Evolutionary conservation across 1,139 yeast genomes (phyloP), one percentile per base, ranked within the genome.

Genomic region (Blastobotrys proliferans): DNA sequence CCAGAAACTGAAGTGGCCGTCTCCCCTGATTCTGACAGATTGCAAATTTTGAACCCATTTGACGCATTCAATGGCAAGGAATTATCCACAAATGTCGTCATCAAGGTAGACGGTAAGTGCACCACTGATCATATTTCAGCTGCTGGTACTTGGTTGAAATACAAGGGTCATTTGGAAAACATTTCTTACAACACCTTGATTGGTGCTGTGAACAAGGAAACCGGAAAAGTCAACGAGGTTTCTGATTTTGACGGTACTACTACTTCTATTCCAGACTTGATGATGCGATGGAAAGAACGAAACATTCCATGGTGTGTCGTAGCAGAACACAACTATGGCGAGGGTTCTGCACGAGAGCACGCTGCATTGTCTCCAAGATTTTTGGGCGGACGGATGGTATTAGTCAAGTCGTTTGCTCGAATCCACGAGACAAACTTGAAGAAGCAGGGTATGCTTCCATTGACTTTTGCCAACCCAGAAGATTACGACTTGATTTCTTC

Each of bases 121-220:
- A 92, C 98, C 36, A 92, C 98, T 32, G 98, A 92, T 67, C 98
- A 92, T 62, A 92, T 92, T 56, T 88, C 97, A 21, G 97, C 97
- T 33, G 98, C 98, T 28, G 98, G 98, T 61, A 94, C 83, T n/a
- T 92, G 98, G 98, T 77, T 92, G 68, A 92, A 92, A 70, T 92
- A 92, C 70, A 92, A 92, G 72, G 98, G 98, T 16, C 98, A 92
- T 63, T 74, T 92, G 58, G 97, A 90, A 64, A 92, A 92, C 68
- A 92, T 92, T 54, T 85, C 97, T 11, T 77, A 92, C 70, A 92
- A 92, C 70, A 90, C 97, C 6, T 74, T 92, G 57, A 92, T 92
- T 60, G 98, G 98, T 51, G 98, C 98, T 13, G 94, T 86, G 49
- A 92, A 92, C 65, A 86, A 85, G 63, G 98, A 90, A 68, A 87